These are phyloP conservation scores for Groenewaldozyma tartarivorans DNA, from an alignment of 805 yeast species.

Conservation along the genomic window DNA sequence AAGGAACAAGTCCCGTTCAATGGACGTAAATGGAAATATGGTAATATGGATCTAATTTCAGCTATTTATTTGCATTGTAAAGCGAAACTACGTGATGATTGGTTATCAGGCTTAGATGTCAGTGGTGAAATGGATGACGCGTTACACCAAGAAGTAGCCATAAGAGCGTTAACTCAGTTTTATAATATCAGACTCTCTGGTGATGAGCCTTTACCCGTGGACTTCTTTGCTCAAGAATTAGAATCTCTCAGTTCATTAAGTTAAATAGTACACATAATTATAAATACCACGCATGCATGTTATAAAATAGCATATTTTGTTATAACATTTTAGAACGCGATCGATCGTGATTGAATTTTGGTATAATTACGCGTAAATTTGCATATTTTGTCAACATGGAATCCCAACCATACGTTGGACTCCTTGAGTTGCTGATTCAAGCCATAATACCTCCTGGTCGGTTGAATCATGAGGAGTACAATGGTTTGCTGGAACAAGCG, in stretches of 20 bases:
- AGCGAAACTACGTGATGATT: slow-evolving; percentile 66
- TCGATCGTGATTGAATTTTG: too few relatives aligned
- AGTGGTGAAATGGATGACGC: slow-evolving; percentile 68
- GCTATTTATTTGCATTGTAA: slow-evolving; percentile 71
- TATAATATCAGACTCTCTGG: slow-evolving; percentile 45
- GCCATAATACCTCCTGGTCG: too few relatives aligned
- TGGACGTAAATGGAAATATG: slow-evolving; percentile 88
- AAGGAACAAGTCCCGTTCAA: slow-evolving; percentile 81
- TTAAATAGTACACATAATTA: too few relatives aligned
- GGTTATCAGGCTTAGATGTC: slow-evolving; percentile 79
- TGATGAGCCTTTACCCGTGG: neutral
- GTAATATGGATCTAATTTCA: slow-evolving; percentile 88
- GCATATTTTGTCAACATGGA: too few relatives aligned
- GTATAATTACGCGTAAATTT: too few relatives aligned
- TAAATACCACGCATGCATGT: too few relatives aligned
- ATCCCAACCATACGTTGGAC: too few relatives aligned
- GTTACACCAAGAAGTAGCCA: slow-evolving; percentile 75
- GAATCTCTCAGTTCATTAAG: slow-evolving; percentile 13
- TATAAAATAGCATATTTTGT: too few relatives aligned
- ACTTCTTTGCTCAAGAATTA: slow-evolving; percentile 32
- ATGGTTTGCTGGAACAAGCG: too few relatives aligned
- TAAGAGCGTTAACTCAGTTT: slow-evolving; percentile 68
- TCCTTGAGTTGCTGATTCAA: too few relatives aligned
- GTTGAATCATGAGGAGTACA: too few relatives aligned
- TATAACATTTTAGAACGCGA: too few relatives aligned